Evolutionary conservation across 257 asterid species (phyloP).

Genomic region (Solanum phureja): DNA sequence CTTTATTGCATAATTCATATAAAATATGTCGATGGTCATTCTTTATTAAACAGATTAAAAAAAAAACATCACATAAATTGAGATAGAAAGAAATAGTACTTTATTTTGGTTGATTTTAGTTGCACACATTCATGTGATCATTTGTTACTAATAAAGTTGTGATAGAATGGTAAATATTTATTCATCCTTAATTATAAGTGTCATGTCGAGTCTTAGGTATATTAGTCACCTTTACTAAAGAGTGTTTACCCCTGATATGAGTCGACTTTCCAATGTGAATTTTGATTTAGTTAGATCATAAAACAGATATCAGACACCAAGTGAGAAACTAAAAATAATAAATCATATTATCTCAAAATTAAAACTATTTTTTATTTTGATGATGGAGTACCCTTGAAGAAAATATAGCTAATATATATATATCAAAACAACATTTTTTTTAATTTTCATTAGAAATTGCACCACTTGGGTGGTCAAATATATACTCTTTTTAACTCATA

Average conservation of each 20-base stretch:
- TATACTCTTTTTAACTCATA: too few relatives aligned
- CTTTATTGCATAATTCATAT: neutral
- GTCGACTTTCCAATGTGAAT: neutral
- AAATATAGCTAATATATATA: too few relatives aligned
- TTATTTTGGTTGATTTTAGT: neutral
- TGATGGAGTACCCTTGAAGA: too few relatives aligned
- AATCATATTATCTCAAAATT: neutral
- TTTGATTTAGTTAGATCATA: neutral
- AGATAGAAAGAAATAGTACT: neutral
- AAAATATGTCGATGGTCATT: neutral
- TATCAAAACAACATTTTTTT: neutral
- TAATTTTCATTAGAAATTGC: neutral
- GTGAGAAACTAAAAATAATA: neutral
- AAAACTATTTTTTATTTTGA: neutral
- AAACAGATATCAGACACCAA: neutral
- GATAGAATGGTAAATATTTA: accelerated
- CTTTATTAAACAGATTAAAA: too few relatives aligned
- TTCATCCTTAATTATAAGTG: neutral
- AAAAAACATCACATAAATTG: too few relatives aligned
- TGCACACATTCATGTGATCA: conserved; percentile 22
- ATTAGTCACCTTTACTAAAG: neutral
- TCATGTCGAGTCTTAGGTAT: neutral
- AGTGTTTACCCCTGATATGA: accelerated
- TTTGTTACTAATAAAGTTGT: neutral
- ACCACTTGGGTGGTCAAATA: neutral